phyloP scores from a whole-genome alignment of 306 rosid species.

The Cicer arietinum region DNA sequence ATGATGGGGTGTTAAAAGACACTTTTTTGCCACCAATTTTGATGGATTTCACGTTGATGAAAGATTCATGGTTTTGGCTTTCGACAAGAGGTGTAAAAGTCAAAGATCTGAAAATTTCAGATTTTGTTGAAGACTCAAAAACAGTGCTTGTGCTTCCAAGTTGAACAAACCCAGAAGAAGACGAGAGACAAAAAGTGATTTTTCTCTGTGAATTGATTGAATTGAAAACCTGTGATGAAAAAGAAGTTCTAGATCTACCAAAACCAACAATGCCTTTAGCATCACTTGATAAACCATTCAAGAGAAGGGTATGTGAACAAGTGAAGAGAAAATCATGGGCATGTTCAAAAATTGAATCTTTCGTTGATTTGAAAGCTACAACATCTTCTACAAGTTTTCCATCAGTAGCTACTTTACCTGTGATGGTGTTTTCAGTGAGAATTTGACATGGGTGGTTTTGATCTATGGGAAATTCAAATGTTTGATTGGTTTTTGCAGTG shows the following conservation, averaged over 20 bases:
- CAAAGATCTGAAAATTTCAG: constrained; percentile 57
- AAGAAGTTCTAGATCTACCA: constrained; percentile 59
- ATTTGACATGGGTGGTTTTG: constrained; percentile 47
- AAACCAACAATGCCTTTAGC: constrained; percentile 71
- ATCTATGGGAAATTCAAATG: background rate
- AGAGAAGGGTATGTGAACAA: constrained; percentile 54
- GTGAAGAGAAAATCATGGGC: constrained; percentile 40
- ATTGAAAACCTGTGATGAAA: constrained; percentile 67
- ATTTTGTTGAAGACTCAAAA: constrained; percentile 25
- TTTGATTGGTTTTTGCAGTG: constrained; percentile 44
- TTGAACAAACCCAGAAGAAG: constrained; percentile 60
- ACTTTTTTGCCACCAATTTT: constrained; percentile 62
- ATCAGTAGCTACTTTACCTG: constrained; percentile 10
- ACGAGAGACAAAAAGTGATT: constrained; percentile 65
- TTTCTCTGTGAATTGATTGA: constrained; percentile 44
- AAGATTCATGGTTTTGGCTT: constrained; percentile 49
- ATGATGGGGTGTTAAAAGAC: constrained; percentile 45
- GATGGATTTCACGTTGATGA: constrained; percentile 62
- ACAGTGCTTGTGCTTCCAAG: constrained; percentile 33
- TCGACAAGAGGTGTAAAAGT: constrained; percentile 67
- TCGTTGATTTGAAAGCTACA: constrained; percentile 30
- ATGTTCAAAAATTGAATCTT: constrained; percentile 28
- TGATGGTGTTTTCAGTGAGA: constrained; percentile 49
- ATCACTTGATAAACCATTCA: constrained; percentile 59
- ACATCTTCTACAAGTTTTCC: constrained; percentile 60